Base-by-base conservation (phyloP, 441 rosid species). In the Daphne laureola region DNA sequence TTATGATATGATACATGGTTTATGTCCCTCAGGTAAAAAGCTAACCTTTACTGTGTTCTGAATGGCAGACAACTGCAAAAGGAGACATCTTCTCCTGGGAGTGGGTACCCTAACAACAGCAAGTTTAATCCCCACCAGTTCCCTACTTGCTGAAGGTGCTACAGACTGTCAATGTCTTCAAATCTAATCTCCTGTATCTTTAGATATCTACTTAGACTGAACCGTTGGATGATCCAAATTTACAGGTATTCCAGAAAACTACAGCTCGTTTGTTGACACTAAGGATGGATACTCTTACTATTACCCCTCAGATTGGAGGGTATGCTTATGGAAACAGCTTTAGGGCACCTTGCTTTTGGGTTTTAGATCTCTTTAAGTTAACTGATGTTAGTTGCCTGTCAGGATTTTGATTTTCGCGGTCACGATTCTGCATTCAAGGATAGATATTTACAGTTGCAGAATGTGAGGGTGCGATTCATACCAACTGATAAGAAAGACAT, bases 381-480 rank as follows among this genome's bases (percentile, higher is more conserved):
- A 45, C 43, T 53, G 15, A 45, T 18, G 49, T 43, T 49, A 26
- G 50, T 31, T 38, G 21, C 48, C 18, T 55, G 54, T 5, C 18
- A 84, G 98, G 94, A 86, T 46, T 92, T 86, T 53, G 96, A 89
- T 43, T 89, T 81, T 75, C 67, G 79, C 60, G 98, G 82, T 14
- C 98, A 86, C 76, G 94, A 89, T 71, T 89, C 97, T 40, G 98
- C 96, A 13, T 86, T 89, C 66, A 89, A 86, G 53, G 97, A 92
- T 74, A 78, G 92, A 53, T 67, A 65, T 46, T 18, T 73, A 64
- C 94, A 89, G 60, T 63, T 86, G 69, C 96, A 92, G 53, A 81
- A 69, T 72, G 92, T 83, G 46, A 73, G 96, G 58, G 96, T 84
- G 53, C 79, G 98, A 62, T 92, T 92, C 74, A 81, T 87, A 69